These are phyloP conservation scores for Oryza punctata DNA, from an alignment of 176 grass and related monocot species.

Conservation along the genomic window DNA sequence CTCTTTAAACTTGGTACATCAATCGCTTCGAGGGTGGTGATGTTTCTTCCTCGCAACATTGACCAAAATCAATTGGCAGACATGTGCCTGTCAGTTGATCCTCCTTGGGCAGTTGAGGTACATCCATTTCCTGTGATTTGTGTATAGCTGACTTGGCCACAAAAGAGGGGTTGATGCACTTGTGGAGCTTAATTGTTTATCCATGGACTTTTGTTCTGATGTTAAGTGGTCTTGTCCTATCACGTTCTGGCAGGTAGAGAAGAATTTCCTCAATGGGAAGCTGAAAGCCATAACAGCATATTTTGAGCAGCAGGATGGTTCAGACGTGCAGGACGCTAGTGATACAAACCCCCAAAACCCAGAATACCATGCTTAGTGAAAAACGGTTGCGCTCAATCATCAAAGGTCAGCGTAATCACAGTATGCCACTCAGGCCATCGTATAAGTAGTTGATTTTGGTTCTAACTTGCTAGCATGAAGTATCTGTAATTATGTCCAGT, in stretches of 20 bases:
- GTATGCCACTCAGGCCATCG: not conserved
- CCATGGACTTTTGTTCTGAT: not conserved
- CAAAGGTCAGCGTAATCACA: not conserved
- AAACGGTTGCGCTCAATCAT: not conserved
- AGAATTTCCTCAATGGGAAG: slow-evolving; percentile 89
- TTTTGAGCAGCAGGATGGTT: slow-evolving; percentile 48
- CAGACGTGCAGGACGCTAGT: not conserved
- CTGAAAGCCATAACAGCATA: slow-evolving; percentile 91
- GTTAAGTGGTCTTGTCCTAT: slow-evolving; percentile 12
- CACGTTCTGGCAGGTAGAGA: slow-evolving; percentile 71
- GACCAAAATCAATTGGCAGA: slow-evolving; percentile 85
- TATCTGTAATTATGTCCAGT: not conserved
- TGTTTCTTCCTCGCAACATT: slow-evolving; percentile 93
- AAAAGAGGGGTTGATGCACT: not conserved
- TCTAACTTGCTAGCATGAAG: not conserved
- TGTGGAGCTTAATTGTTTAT: not conserved
- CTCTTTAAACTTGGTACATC: slow-evolving; percentile 73
- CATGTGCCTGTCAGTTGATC: slow-evolving; percentile 67
- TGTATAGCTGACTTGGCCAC: not conserved
- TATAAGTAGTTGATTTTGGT: not conserved
- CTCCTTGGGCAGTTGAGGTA: slow-evolving; percentile 88
- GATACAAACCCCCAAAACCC: not conserved
- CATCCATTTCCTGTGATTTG: slow-evolving; percentile 30
- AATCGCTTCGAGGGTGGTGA: slow-evolving; percentile 82
- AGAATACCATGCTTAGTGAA: not conserved